Base-by-base conservation (phyloP, 202 grass and related monocot genomes). In the Saccharum hybrid region DNA sequence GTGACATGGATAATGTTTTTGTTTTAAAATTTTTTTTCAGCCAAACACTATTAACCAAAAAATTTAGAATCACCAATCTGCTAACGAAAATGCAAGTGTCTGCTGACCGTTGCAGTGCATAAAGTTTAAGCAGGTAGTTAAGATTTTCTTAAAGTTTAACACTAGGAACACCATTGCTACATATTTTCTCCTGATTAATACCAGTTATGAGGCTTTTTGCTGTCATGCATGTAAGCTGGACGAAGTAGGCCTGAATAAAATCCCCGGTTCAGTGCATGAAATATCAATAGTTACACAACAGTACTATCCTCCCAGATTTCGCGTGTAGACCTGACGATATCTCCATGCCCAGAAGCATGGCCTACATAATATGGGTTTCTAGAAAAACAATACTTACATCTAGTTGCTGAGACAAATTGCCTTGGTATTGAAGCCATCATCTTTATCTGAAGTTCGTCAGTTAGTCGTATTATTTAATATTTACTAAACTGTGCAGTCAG, bases 191-290 rank as follows among this genome's bases (percentile, higher is more conserved):
- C 6, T 37, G 2, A 28, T n/a, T 18, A 51, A 3, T 39, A 26
- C 26, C 1, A 54, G 11, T 71, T 42, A 61, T 59, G 12, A 6
- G 39, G 8, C 48, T 40, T 39, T 42, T 18, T 70, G 4, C 5
- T 41, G 14, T 31, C 21, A 2, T 57, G 30, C 21, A 5, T 57
- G 30, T 52, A 68, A 66, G 41, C 15, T 82, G 52, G 21, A 43
- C n/a, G 8, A 59, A n/a, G 48, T 33, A 8, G 8, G 33, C 9
- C 61, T 51, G 33, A 38, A 13, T 61, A 4, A 54, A 56, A 19
- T 14, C 19, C 9, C 43, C 42, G 59, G 34, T 13, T 41, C 18
- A 18, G 34, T 73, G 34, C 76, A 59, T 86, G 68, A 72, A 85
- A 79, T 85, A 59, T 66, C 9, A 43, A 41, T 41, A 34, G 54